These are phyloP conservation scores for Penicillium aurantiogriseum DNA, from an alignment of 2,329 filamentous ascomycete genomes.

Conservation along the genomic window DNA sequence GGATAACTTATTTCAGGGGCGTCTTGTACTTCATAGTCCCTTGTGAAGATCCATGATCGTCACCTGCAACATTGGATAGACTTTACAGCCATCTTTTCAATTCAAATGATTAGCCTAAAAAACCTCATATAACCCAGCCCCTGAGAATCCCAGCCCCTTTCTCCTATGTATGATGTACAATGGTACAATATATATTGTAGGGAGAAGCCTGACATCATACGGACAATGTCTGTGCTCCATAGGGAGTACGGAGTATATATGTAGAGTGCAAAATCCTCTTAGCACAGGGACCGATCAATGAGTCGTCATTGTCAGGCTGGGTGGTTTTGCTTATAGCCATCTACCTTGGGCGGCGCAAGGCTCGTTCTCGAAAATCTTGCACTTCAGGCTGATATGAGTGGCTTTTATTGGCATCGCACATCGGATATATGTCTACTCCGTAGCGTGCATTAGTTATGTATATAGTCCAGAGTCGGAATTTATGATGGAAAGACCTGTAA, in stretches of 20 bases:
- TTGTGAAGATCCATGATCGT: background rate
- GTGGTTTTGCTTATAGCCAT: no score
- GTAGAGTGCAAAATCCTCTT: background rate
- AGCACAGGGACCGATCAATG: no score
- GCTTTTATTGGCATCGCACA: background rate
- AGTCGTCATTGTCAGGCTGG: no score
- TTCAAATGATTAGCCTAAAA: background rate
- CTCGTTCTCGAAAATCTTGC: background rate
- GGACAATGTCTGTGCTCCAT: background rate
- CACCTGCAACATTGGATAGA: background rate
- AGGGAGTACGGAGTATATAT: background rate
- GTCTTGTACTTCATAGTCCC: background rate
- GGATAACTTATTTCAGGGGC: background rate
- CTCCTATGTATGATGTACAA: background rate
- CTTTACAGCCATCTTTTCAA: background rate
- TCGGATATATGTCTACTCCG: background rate
- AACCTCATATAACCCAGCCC: background rate
- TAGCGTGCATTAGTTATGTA: background rate
- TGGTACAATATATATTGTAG: background rate
- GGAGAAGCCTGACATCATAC: background rate
- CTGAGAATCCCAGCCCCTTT: constrained; percentile 2
- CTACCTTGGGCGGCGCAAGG: background rate
- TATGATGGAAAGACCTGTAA: background rate
- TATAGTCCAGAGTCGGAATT: background rate
- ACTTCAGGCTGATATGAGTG: background rate